Evolutionary conservation across 2,329 filamentous ascomycete genomes (phyloP), one percentile per base, ranked within the genome.

Genomic region (Cercospora sp.): DNA sequence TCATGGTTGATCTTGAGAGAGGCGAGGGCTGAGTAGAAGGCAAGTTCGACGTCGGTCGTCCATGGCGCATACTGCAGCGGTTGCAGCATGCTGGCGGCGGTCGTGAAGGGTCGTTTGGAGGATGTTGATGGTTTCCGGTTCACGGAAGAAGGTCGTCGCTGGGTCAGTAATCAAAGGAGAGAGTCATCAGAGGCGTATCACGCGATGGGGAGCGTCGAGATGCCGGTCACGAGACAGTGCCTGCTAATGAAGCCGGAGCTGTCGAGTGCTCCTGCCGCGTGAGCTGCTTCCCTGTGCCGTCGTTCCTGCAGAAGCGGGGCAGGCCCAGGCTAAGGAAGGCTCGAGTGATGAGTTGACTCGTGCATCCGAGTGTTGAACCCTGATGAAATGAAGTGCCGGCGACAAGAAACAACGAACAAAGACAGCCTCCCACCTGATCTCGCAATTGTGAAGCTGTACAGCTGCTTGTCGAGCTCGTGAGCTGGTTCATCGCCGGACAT

Each of bases 1-100:
- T 97, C 95, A 86, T 97, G 90, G 79, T 98, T 93, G 78, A 99
- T 93, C 82, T 99, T 99, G 73, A 91, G 91, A 5, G 90, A 89
- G 68, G 96, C 95, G n/a, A 99, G 87, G 5, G 93, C 90, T 57
- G 92, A 91, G 79, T 97, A 99, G 81, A 99, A 99, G 55, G 93
- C 92, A 53, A 98, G 86, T 79, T 99, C 95, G 77, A 98, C 93
- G 81, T 97, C 93, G 60, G 94, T 97, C 49, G 90, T 88, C 84
- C 97, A 98, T 0, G 94, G 90, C 69, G 93, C 92, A 81, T 94
- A 99, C 83, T 90, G 88, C 79, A 92, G 76, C 21, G 80, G 77
- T 53, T 74, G 71, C 40, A 73, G 68, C 66, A 71, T 72, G 13
- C 62, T 66, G 40, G 65, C 21, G 55, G 65, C 59, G 34, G 37